Base-by-base conservation (phyloP, 2,329 filamentous ascomycete species). In the Aspergillus hiratsukae region DNA sequence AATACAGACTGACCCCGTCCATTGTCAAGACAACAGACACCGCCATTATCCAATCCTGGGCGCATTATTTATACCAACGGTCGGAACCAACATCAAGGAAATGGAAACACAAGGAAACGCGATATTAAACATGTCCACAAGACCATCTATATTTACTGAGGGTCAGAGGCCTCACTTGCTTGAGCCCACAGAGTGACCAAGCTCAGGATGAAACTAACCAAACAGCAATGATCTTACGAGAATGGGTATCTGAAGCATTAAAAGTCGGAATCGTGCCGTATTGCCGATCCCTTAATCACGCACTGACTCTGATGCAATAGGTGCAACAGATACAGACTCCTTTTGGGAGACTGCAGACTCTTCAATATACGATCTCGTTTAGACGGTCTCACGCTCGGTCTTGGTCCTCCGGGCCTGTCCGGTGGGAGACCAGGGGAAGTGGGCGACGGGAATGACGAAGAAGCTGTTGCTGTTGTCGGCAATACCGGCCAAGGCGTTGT, bases 351-450 rank as follows among this genome's bases (percentile, higher is more conserved):
- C 31, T 17, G 31, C 31, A 35, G 31, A 14, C 31, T 37, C 14
- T 37, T 17, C 14, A 17, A 17, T 37, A 37, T 37, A 17, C 31
- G 31, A 7, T 37, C 21, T 3, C 11, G 43, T 53, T 66, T 71
- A 76, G 21, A 67, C 73, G 48, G 66, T 60, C 59, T 75, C 72
- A 52, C 78, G 78, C 41, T 80, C 78, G 54, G 74, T 76, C 79
- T 87, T 80, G 54, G 62, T 80, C 59, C 86, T 83, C 58, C 72
- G 73, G 73, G 85, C 81, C 60, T 83, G 83, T 53, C 85, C 89
- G 77, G 88, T 88, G 67, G 89, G 87, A 40, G 89, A 93, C 93
- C 93, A 97, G 53, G 92, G 93, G 82, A 97, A 95, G 81, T 96
- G 91, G 67, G 89, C 87, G 61, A 97, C 91, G 52, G 92, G 93